phyloP scores from a whole-genome alignment of 306 rosid species.

The Malus sieversii region DNA sequence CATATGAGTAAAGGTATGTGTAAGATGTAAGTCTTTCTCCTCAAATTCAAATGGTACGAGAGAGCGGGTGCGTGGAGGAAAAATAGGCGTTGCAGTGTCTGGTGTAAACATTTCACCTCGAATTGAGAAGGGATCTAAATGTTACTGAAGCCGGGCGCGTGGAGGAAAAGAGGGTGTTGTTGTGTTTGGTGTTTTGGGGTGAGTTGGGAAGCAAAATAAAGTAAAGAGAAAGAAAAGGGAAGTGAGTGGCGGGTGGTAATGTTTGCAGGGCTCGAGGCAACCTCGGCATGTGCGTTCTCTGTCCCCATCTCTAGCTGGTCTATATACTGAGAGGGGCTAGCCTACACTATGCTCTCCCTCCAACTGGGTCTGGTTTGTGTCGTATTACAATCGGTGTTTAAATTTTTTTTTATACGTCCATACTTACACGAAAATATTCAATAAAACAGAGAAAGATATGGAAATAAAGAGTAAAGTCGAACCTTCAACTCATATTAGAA shows the following conservation, averaged over 20 bases:
- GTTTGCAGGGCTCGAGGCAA: slow-evolving; percentile 50
- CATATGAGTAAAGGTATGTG: rapidly evolving
- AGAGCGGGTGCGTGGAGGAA: too few species aligned
- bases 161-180: not conserved
- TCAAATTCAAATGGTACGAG: too few species aligned
- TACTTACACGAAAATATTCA: too few species aligned
- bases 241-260: not conserved
- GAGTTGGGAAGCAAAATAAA: not conserved
- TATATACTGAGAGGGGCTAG: not conserved
- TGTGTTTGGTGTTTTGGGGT: not conserved
- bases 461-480: too few species aligned
- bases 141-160: not conserved
- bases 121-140: too few species aligned
- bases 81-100: too few species aligned
- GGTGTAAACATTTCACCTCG: too few species aligned
- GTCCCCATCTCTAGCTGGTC: not conserved
- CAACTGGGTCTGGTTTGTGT: not conserved
- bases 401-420: too few species aligned
- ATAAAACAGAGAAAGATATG: too few species aligned
- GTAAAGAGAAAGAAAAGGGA: not conserved
- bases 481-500: too few species aligned
- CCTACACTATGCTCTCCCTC: not conserved
- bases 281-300: slow-evolving; percentile 28
- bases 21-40: too few species aligned
- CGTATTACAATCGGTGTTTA: not conserved